Conservation (phyloP, 2,329 filamentous ascomycete genomes). For the Zarea fungicola region DNA sequence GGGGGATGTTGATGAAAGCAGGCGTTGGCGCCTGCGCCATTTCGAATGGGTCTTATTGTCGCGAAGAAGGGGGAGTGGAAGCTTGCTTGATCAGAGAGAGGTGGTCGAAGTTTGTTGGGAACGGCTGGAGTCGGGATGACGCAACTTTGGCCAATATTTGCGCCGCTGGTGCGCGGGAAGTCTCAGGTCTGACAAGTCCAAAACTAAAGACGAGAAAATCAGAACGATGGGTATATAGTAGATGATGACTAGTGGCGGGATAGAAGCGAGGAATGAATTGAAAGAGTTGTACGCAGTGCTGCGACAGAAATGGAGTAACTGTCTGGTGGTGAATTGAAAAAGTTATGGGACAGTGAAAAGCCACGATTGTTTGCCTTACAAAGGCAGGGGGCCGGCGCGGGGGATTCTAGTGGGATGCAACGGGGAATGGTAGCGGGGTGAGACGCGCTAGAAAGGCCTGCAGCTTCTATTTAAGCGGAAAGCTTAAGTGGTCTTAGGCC, state of each 20-base stretch:
- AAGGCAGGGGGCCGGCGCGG: too few species aligned
- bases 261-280: too few species aligned
- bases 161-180: background rate
- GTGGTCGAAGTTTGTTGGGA: background rate
- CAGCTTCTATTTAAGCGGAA: background rate
- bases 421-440: background rate
- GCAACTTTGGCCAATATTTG: background rate
- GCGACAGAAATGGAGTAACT: background rate
- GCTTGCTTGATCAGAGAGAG: background rate
- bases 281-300: background rate
- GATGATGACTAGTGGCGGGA: too few species aligned
- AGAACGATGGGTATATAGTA: too few species aligned
- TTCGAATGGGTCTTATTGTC: slow-evolving; percentile 12
- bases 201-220: too few species aligned
- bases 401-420: background rate
- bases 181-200: background rate
- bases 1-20: slow-evolving; percentile 78
- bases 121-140: too few species aligned
- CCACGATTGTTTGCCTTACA: background rate
- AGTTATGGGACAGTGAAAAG: background rate
- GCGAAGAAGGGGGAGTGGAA: background rate
- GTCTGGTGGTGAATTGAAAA: background rate
- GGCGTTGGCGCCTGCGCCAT: slow-evolving; percentile 46
- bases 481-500: too few species aligned
- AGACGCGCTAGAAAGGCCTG: background rate